Percentiles rank a stretch among this genome's conserved stretches.
Conservation (phyloP, 805 yeast genomes). For the Brettanomyces sp. region DNA sequence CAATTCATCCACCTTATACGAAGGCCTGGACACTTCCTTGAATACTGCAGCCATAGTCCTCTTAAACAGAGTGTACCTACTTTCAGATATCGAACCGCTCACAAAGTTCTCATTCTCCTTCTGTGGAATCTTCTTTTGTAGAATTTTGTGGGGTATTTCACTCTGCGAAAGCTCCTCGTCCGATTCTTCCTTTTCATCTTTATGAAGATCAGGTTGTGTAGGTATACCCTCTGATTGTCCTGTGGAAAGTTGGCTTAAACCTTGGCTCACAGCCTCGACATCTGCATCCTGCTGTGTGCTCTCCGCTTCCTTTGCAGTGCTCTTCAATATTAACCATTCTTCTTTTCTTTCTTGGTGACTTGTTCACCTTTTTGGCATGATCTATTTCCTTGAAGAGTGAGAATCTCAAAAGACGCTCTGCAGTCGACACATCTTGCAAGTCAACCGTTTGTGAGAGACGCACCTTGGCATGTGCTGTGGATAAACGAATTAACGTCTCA, state of each 20-base stretch:
- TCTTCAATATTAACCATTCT: constrained; percentile 23
- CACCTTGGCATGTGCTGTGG: constrained; percentile 97
- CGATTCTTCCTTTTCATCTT: constrained; percentile 9
- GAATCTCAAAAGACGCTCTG: constrained; percentile 75
- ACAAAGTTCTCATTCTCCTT: constrained; percentile 9
- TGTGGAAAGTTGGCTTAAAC: background rate
- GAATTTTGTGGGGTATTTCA: constrained; percentile 6
- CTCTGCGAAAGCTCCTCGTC: background rate
- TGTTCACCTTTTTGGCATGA: constrained; percentile 24
- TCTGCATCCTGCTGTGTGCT: background rate
- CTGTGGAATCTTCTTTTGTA: constrained; percentile 1
- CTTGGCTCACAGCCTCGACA: background rate
- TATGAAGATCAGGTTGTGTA: background rate
- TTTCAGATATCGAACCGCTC: constrained; percentile 35
- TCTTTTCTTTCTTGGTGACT: constrained; percentile 27
- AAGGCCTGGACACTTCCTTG: constrained; percentile 31
- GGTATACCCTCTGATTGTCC: background rate
- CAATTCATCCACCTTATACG: constrained; percentile 17
- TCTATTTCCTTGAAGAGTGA: constrained; percentile 71
- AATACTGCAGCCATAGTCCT: constrained; percentile 38
- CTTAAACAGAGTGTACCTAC: constrained; percentile 38
- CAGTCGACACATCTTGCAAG: constrained; percentile 71
- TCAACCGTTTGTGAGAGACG: constrained; percentile 71
- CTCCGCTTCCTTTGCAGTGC: constrained; percentile 6
- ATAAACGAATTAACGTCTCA: constrained; percentile 87